Conservation (phyloP, 805 yeast species). For the Kluyveromyces dobzhanskii region DNA sequence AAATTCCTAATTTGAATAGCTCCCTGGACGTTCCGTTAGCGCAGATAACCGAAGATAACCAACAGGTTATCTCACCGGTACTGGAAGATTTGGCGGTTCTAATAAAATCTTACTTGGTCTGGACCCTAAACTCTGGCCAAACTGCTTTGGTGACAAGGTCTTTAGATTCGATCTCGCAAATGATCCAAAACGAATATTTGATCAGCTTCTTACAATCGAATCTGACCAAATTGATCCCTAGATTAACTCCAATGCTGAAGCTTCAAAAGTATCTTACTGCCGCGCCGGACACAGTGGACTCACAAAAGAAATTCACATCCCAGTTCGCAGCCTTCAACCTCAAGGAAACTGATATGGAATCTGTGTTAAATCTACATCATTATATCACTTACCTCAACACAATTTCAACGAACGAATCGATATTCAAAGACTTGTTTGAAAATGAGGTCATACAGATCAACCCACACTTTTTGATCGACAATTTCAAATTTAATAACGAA, state of each 20-base stretch:
- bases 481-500: conserved; percentile 34
- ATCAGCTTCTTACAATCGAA: conserved; percentile 24
- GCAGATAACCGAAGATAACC: not conserved
- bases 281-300: conserved; percentile 7
- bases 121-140: conserved; percentile 67
- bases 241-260: conserved; percentile 12
- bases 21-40: conserved; percentile 12
- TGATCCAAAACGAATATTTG: conserved; percentile 26
- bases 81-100: conserved; percentile 79
- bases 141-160: conserved; percentile 17
- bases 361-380: conserved; percentile 38
- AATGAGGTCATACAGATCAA: conserved; percentile 27
- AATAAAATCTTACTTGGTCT: conserved; percentile 56
- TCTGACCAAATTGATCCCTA: conserved; percentile 21
- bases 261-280: conserved; percentile 21
- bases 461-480: conserved; percentile 25
- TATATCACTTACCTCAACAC: conserved; percentile 69
- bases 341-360: conserved; percentile 26
- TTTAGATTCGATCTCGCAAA: conserved; percentile 21
- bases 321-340: conserved; percentile 23
- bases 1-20: conserved; percentile 49
- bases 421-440: conserved; percentile 43
- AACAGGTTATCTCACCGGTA: conserved; percentile 51
- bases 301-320: conserved; percentile 15
- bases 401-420: conserved; percentile 51